These are phyloP conservation scores for Tolypocladium nubicola DNA, from an alignment of 2,329 filamentous ascomycete species.

Conservation along the genomic window DNA sequence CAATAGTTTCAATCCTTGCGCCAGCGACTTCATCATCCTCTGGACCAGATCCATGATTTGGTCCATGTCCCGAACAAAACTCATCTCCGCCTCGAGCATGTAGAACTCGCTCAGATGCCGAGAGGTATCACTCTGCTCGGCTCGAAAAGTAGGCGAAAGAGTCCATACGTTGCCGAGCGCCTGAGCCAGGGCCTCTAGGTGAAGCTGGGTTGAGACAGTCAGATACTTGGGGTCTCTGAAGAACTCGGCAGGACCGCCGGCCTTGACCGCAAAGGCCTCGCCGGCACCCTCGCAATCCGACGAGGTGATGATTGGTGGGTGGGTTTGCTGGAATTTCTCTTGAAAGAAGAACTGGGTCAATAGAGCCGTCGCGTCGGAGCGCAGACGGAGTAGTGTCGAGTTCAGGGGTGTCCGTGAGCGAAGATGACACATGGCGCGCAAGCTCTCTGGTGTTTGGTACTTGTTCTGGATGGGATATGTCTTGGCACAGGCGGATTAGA, in stretches of 20 bases:
- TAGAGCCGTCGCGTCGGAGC: conserved; percentile 67
- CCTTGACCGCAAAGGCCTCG: conserved; percentile 71
- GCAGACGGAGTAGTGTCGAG: conserved; percentile 66
- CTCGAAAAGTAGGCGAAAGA: conserved; percentile 84
- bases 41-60: conserved; percentile 74
- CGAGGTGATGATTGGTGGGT: conserved; percentile 89
- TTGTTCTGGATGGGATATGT: conserved; percentile 94
- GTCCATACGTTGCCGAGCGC: conserved; percentile 89
- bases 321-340: conserved; percentile 67
- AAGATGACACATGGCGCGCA: conserved; percentile 81
- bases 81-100: conserved; percentile 90
- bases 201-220: conserved; percentile 88
- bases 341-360: conserved; percentile 66
- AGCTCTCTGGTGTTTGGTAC: conserved; percentile 80
- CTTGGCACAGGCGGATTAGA: conserved; percentile 32
- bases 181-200: conserved; percentile 85
- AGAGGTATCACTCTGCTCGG: conserved; percentile 85
- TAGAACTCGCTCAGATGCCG: conserved; percentile 96
- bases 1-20: conserved; percentile 26
- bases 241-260: conserved; percentile 42
- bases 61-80: conserved; percentile 61
- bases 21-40: conserved; percentile 54
- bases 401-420: conserved; percentile 74
- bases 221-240: conserved; percentile 87
- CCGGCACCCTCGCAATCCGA: conserved; percentile 96